These are phyloP conservation scores for Chytriomyces confervae DNA, from an alignment of 192 early-diverging fungal genomes.

Conservation along the genomic window DNA sequence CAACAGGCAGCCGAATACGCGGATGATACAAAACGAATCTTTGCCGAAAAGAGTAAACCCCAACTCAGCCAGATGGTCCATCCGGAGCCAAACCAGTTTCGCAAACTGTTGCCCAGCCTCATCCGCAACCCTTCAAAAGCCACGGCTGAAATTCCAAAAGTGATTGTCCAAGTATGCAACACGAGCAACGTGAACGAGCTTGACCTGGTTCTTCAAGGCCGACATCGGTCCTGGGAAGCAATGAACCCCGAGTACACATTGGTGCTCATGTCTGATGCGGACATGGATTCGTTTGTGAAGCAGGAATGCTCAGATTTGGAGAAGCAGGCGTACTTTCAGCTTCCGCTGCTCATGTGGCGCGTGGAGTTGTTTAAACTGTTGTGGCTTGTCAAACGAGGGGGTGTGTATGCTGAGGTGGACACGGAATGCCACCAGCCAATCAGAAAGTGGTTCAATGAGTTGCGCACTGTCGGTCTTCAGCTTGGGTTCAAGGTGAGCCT, in stretches of 20 bases:
- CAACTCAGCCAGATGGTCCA: background rate
- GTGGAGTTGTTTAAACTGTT: conserved; percentile 23
- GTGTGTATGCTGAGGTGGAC: conserved; percentile 21
- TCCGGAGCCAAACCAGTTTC: background rate
- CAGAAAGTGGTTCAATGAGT: background rate
- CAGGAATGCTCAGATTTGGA: background rate
- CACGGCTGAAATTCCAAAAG: conserved; percentile 10
- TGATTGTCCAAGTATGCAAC: conserved; percentile 24
- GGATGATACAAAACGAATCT: conserved; percentile 6
- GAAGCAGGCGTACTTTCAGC: conserved; percentile 9
- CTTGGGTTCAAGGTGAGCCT: conserved; percentile 27
- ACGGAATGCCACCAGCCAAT: conserved; percentile 1
- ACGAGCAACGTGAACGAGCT: background rate
- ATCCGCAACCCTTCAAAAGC: background rate
- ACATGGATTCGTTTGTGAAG: conserved; percentile 19
- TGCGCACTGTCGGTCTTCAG: background rate
- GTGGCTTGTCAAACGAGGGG: conserved; percentile 9
- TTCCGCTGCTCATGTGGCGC: conserved; percentile 11
- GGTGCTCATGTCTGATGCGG: background rate
- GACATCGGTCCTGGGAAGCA: background rate
- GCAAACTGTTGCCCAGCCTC: background rate
- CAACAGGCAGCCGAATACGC: background rate
- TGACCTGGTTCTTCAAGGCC: background rate
- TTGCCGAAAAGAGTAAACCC: background rate
- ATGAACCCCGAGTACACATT: conserved; percentile 15